These are phyloP conservation scores for Candida ovalis DNA, from an alignment of 805 yeast species.

Conservation along the genomic window DNA sequence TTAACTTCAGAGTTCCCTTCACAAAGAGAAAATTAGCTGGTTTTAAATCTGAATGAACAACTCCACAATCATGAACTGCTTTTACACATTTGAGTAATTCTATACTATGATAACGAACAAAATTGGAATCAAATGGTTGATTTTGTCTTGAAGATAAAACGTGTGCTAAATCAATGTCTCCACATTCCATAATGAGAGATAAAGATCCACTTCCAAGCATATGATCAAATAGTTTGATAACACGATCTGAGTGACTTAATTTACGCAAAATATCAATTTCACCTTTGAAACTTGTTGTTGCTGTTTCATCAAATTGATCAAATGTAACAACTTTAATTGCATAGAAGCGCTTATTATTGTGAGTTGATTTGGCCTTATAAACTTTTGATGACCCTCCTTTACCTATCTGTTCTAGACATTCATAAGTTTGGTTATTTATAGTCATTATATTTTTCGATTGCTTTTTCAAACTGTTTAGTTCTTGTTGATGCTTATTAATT, in stretches of 20 bases:
- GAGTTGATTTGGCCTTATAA: conserved; percentile 59
- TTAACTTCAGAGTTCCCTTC: conserved; percentile 77
- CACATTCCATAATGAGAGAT: conserved; percentile 87
- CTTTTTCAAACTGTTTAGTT: background rate
- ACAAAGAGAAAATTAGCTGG: conserved; percentile 77
- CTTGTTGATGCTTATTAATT: background rate
- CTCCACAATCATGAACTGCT: conserved; percentile 83
- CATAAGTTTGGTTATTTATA: conserved; percentile 64
- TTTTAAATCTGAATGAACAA: conserved; percentile 53
- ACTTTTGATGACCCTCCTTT: conserved; percentile 93
- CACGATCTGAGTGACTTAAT: conserved; percentile 60
- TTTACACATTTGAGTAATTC: conserved; percentile 79
- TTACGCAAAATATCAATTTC: conserved; percentile 74
- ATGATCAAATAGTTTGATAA: conserved; percentile 73
- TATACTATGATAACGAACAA: conserved; percentile 72
- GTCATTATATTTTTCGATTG: conserved; percentile 13
- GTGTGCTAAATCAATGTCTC: conserved; percentile 84
- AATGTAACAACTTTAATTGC: conserved; percentile 82
- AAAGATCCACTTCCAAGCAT: conserved; percentile 63
- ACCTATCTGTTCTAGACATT: conserved; percentile 74
- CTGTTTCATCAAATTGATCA: conserved; percentile 74
- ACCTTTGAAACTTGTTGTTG: conserved; percentile 79
- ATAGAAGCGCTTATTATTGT: conserved; percentile 47
- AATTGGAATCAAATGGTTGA: conserved; percentile 61
- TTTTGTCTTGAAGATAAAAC: conserved; percentile 58